These are phyloP conservation scores for Fusarium palustre DNA, from an alignment of 2,329 filamentous ascomycete genomes.

Conservation along the genomic window DNA sequence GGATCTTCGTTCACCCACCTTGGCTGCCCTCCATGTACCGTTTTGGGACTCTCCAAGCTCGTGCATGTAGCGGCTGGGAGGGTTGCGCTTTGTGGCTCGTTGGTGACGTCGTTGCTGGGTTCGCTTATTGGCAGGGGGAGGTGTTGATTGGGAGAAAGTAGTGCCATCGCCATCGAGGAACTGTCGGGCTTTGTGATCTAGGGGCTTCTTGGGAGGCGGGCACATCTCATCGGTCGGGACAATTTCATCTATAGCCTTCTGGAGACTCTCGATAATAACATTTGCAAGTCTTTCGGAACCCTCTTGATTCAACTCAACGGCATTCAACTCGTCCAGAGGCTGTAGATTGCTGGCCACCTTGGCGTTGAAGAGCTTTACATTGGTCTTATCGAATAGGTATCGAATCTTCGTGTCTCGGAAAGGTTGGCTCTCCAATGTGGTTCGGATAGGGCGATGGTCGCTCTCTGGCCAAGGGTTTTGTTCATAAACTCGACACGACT, in stretches of 20 bases:
- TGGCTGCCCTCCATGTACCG: background rate
- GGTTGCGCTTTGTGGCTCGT: background rate
- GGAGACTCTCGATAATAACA: accelerated
- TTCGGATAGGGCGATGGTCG: conserved; percentile 9
- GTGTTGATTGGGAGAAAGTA: background rate
- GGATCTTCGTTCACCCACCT: no score
- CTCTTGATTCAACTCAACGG: background rate
- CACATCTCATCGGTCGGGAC: background rate
- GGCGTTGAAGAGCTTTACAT: background rate
- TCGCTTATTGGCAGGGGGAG: background rate
- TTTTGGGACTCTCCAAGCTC: background rate
- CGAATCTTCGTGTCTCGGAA: background rate
- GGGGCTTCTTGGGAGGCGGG: background rate
- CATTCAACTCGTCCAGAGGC: background rate
- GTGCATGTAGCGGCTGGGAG: background rate
- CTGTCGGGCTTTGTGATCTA: background rate
- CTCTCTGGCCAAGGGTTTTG: background rate
- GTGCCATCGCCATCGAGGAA: background rate
- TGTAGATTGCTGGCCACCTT: background rate
- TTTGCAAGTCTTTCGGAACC: background rate
- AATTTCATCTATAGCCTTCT: background rate
- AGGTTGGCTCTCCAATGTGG: background rate
- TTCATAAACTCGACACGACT: background rate
- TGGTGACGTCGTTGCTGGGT: background rate
- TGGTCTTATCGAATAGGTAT: background rate